Evolutionary conservation across 495 filamentous ascomycete genomes (phyloP).

Genomic region (Lophiotrema nucula): DNA sequence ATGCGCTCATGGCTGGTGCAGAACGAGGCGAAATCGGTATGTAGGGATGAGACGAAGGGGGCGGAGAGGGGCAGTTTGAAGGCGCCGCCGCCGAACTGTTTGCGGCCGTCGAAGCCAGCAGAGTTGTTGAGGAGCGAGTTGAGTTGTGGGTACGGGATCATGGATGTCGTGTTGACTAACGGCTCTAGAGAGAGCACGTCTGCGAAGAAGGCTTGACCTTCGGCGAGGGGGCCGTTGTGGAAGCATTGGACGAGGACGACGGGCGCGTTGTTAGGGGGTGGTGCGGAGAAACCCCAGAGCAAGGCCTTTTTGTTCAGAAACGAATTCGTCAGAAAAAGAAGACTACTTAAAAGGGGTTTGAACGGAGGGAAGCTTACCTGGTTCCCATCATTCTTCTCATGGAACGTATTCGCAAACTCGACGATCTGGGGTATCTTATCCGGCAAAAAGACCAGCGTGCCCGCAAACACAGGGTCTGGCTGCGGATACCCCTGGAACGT

Average conservation of each 20-base stretch:
- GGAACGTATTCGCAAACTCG: conserved; percentile 43
- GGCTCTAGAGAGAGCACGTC: conserved; percentile 33
- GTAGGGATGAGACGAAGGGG: conserved; percentile 22
- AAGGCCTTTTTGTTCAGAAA: too few relatives aligned
- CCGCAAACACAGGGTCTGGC: conserved; percentile 48
- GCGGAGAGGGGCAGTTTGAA: conserved; percentile 34
- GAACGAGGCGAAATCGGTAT: conserved; percentile 28
- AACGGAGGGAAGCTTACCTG: too few relatives aligned
- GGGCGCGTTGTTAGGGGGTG: conserved; percentile 42
- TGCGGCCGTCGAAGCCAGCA: conserved; percentile 31
- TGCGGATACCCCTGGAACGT: conserved; percentile 49
- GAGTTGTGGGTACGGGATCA: conserved; percentile 30
- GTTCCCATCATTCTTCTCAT: conserved; percentile 33
- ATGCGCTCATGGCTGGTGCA: conserved; percentile 17
- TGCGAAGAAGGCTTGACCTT: conserved; percentile 44
- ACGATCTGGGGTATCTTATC: conserved; percentile 46
- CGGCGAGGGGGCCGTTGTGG: conserved; percentile 52
- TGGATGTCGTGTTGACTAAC: conserved; percentile 28
- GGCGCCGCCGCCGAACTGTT: conserved; percentile 33
- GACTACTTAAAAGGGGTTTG: too few relatives aligned
- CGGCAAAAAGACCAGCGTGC: conserved; percentile 46
- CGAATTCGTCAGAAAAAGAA: too few relatives aligned
- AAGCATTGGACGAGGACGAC: conserved; percentile 48
- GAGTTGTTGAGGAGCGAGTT: conserved; percentile 26
- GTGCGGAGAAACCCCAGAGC: conserved; percentile 44